Evolutionary conservation across 2,329 filamentous ascomycete genomes (phyloP).

Genomic region (Fusarium sarcochroum): DNA sequence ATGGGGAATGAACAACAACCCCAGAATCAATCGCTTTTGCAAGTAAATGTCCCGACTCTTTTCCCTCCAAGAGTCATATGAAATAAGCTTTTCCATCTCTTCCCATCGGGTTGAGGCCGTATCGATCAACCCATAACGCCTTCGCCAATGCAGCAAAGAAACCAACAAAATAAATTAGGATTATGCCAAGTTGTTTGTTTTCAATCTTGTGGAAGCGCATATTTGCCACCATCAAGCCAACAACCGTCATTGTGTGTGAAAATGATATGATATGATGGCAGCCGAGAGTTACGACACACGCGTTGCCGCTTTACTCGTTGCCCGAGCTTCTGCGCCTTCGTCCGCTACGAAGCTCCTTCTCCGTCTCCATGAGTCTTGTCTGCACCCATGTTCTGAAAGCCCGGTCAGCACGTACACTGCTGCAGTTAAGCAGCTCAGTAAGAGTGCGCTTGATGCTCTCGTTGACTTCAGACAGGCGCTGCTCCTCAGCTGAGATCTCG

Average conservation of each 20-base stretch:
- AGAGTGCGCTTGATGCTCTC: constrained; percentile 73
- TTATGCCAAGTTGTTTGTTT: constrained; percentile 30
- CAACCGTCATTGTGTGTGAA: constrained; percentile 10
- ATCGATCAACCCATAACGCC: constrained; percentile 29
- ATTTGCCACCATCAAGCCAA: constrained; percentile 31
- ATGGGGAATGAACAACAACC: constrained; percentile 11
- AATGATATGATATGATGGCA: constrained; percentile 27
- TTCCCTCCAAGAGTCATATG: constrained; percentile 1
- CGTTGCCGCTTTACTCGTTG: constrained; percentile 41
- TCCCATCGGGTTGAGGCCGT: constrained; percentile 20
- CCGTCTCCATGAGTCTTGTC: constrained; percentile 71
- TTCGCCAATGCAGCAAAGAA: constrained; percentile 39
- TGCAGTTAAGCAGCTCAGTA: constrained; percentile 73
- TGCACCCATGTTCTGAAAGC: constrained; percentile 72
- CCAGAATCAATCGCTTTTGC: constrained; percentile 25
- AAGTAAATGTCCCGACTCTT: constrained; percentile 14
- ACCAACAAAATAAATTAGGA: constrained; percentile 32
- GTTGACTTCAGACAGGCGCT: constrained; percentile 69
- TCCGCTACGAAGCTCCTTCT: constrained; percentile 69
- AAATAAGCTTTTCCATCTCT: constrained; percentile 20
- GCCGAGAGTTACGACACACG: neutral
- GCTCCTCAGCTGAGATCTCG: constrained; percentile 67
- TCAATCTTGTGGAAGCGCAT: constrained; percentile 7
- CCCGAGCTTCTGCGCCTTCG: constrained; percentile 63
- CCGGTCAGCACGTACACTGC: constrained; percentile 65